phyloP scores from a whole-genome alignment of 495 filamentous ascomycete species.

The Terfezia boudieri region DNA sequence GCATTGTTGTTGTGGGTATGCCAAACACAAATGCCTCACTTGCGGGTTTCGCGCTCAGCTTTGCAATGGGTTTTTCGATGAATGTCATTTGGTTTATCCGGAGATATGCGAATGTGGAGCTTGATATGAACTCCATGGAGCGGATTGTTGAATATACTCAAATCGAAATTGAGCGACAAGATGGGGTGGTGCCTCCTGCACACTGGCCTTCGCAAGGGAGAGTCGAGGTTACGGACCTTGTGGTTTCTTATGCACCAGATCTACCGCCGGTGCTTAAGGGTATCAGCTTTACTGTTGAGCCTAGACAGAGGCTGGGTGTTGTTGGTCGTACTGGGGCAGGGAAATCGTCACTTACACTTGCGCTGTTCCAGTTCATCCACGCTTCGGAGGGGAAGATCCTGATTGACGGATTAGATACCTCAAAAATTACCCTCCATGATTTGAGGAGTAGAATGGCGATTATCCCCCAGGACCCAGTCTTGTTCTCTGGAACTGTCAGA shows the following conservation, averaged over 20 bases:
- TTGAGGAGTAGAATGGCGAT: conserved; percentile 56
- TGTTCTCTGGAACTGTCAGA: conserved; percentile 70
- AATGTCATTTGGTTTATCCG: conserved; percentile 38
- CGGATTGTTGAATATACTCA: conserved; percentile 61
- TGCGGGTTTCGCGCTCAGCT: conserved; percentile 55
- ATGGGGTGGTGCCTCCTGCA: conserved; percentile 39
- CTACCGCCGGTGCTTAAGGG: conserved; percentile 56
- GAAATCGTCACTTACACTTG: conserved; percentile 64
- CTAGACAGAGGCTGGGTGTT: conserved; percentile 57
- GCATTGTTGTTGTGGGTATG: conserved; percentile 37
- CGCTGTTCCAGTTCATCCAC: conserved; percentile 65
- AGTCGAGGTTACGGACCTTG: conserved; percentile 49
- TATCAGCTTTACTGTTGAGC: conserved; percentile 43
- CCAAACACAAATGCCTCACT: conserved; percentile 47
- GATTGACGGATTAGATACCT: conserved; percentile 58
- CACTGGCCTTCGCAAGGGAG: conserved; percentile 60
- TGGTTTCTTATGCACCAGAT: conserved; percentile 54
- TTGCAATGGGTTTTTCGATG: conserved; percentile 31
- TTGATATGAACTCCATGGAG: conserved; percentile 72
- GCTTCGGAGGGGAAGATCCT: conserved; percentile 44
- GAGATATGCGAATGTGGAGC: conserved; percentile 40
- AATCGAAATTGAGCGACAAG: conserved; percentile 43
- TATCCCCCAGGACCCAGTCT: conserved; percentile 68
- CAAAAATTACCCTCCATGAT: conserved; percentile 48
- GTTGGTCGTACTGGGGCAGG: conserved; percentile 74